Percentiles rank a stretch among this genome's conserved stretches.
These are phyloP conservation scores for Calonectria multiphialidica DNA, from an alignment of 2,329 filamentous ascomycete species.

Conservation along the genomic window DNA sequence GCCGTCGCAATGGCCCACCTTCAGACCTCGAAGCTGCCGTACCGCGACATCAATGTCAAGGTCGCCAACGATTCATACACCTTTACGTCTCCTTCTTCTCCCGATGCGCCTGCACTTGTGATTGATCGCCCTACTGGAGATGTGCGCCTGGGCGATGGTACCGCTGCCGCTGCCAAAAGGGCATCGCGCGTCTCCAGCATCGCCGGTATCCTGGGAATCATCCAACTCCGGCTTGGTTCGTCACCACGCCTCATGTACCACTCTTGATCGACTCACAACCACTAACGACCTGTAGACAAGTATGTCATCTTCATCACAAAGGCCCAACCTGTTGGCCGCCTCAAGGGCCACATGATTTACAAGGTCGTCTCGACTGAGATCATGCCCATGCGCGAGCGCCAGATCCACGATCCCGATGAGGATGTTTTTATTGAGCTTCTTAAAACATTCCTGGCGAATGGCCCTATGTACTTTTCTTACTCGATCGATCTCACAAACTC, in stretches of 20 bases:
- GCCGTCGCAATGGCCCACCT: slow-evolving; percentile 52
- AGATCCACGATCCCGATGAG: slow-evolving; percentile 92
- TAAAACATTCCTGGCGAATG: slow-evolving; percentile 83
- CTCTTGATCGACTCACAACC: slow-evolving; percentile 24
- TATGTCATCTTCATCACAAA: slow-evolving; percentile 98
- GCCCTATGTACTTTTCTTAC: slow-evolving; percentile 98
- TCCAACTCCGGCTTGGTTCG: slow-evolving; percentile 91
- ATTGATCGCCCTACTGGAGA: slow-evolving; percentile 95
- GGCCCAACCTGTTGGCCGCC: slow-evolving; percentile 86
- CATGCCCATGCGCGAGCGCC: slow-evolving; percentile 90
- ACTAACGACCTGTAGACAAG: slow-evolving; percentile 72
- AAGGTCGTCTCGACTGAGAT: slow-evolving; percentile 93
- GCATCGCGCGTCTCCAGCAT: slow-evolving; percentile 85
- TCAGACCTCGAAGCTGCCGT: slow-evolving; percentile 69
- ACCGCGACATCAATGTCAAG: slow-evolving; percentile 97
- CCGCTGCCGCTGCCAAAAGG: slow-evolving; percentile 80
- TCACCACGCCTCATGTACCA: slow-evolving; percentile 31
- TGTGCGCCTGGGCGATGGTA: slow-evolving; percentile 84
- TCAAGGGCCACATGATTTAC: slow-evolving; percentile 97
- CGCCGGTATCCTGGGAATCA: slow-evolving; percentile 92
- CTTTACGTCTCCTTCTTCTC: slow-evolving; percentile 95
- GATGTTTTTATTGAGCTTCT: slow-evolving; percentile 89
- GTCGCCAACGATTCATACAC: slow-evolving; percentile 93
- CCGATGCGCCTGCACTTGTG: slow-evolving; percentile 86
- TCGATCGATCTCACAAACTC: slow-evolving; percentile 96